These are phyloP conservation scores for Haberlea rhodopensis DNA, from an alignment of 257 asterid species.

Conservation along the genomic window DNA sequence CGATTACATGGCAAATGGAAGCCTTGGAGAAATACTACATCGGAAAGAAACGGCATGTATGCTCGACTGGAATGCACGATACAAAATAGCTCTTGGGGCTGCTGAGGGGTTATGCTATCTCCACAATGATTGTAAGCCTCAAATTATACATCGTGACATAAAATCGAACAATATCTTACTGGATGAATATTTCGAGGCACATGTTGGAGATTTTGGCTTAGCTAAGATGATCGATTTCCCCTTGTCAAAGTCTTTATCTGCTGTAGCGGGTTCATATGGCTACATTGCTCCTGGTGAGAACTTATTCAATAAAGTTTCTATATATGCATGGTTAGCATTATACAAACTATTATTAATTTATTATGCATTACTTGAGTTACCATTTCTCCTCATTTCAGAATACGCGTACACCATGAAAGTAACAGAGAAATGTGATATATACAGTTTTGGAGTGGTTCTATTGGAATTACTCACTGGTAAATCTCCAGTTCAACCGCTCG, in stretches of 20 bases:
- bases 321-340: background rate
- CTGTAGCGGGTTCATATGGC: conserved; percentile 94
- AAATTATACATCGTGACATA: conserved; percentile 78
- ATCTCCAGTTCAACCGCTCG: conserved; percentile 81
- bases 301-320: background rate
- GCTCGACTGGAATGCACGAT: conserved; percentile 68
- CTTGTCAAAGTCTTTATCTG: conserved; percentile 81
- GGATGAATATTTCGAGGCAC: conserved; percentile 71
- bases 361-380: background rate
- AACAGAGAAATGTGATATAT: conserved; percentile 85
- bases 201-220: conserved; percentile 89
- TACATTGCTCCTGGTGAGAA: conserved; percentile 90
- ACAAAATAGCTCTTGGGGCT: conserved; percentile 77
- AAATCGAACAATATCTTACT: conserved; percentile 81
- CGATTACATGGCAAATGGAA: conserved; percentile 79
- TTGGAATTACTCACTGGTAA: conserved; percentile 72
- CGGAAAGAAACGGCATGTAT: conserved; percentile 37
- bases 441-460: conserved; percentile 82
- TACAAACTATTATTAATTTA: background rate
- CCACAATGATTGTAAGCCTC: conserved; percentile 81
- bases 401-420: conserved; percentile 94
- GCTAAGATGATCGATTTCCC: conserved; percentile 80
- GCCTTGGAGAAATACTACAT: conserved; percentile 74
- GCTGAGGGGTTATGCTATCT: conserved; percentile 84
- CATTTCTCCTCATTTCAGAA: conserved; percentile 41